A percentile compares a stretch with the other conserved stretches of the same genome.
Conservation (phyloP, 192 early-diverging fungal species). For the Backusella australiensis region DNA sequence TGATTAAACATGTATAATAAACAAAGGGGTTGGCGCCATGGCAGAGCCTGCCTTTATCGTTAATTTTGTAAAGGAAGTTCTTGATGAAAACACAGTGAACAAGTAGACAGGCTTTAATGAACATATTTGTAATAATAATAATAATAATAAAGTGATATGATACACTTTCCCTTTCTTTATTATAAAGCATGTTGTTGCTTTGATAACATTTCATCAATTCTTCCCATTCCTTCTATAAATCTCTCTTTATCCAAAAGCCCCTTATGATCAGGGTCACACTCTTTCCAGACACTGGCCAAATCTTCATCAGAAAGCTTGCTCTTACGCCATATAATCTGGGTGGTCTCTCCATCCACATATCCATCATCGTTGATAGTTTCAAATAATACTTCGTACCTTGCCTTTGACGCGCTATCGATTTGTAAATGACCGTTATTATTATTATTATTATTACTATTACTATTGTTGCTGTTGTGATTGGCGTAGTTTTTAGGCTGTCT, state of each 20-base stretch:
- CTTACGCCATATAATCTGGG: slow-evolving; percentile 13
- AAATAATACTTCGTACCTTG: slow-evolving; percentile 20
- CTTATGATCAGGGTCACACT: slow-evolving; percentile 21
- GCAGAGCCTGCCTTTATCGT: slow-evolving; percentile 49
- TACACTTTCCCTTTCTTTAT: not conserved
- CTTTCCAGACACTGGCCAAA: slow-evolving; percentile 21
- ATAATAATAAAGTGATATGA: not conserved
- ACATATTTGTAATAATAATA: not conserved
- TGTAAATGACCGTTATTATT: not conserved
- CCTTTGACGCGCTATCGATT: not conserved
- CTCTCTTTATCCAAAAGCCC: slow-evolving; percentile 25
- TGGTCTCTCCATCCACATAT: slow-evolving; percentile 22
- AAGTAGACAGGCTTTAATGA: not conserved
- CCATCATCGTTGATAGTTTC: slow-evolving; percentile 22
- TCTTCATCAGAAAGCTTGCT: slow-evolving; percentile 17
- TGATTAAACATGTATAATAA: not conserved
- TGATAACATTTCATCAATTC: slow-evolving; percentile 19
- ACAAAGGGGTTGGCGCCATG: slow-evolving; percentile 81
- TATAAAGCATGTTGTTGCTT: not conserved
- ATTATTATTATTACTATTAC: too few species aligned
- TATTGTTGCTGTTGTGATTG: not conserved
- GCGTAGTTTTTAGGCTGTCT: not conserved
- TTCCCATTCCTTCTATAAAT: slow-evolving; percentile 25
- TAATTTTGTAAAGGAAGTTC: not conserved
- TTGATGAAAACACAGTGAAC: not conserved